Percentiles rank a stretch among this genome's conserved stretches.
Conservation (phyloP, 352 stramenopile genomes). For the Pythium coloratum region DNA sequence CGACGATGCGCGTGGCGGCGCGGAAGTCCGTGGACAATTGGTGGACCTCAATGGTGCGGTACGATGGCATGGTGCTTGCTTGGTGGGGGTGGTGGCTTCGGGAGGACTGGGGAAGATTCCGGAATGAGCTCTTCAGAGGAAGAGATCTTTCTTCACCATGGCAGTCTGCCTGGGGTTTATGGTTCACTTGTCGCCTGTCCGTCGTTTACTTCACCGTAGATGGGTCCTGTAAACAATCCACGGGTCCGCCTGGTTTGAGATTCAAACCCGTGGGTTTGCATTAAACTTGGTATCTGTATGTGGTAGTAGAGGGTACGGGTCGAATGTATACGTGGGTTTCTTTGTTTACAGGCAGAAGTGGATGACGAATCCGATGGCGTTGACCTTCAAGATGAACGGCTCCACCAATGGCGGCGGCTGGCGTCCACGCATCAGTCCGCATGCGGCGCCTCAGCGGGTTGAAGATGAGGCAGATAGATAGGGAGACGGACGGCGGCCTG, state of each 20-base stretch:
- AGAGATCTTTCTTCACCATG: too few species aligned
- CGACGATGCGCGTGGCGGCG: too few species aligned
- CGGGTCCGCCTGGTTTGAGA: not conserved
- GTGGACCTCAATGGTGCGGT: conserved; percentile 24
- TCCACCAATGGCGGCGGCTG: not conserved
- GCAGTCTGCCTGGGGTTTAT: not conserved
- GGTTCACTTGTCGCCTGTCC: not conserved
- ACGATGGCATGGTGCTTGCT: conserved; percentile 9
- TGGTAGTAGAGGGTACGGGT: not conserved
- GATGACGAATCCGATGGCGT: conserved; percentile 5
- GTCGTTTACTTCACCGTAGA: not conserved
- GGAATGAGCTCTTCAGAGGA: too few species aligned
- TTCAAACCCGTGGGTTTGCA: not conserved
- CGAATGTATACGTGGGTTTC: not conserved
- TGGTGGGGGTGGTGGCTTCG: not conserved
- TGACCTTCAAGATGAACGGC: not conserved
- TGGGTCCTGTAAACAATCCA: conserved; percentile 15
- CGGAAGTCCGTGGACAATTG: conserved; percentile 33
- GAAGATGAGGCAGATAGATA: too few species aligned
- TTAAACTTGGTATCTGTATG: too few species aligned
- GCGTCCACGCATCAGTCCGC: not conserved
- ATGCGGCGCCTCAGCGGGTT: not conserved
- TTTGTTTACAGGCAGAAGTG: conserved; percentile 2
- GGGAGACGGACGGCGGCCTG: too few species aligned
- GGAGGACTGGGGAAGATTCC: not conserved